These are phyloP conservation scores for Rhizopogon rudus DNA, from an alignment of 768 basidiomycete genomes.

Conservation along the genomic window DNA sequence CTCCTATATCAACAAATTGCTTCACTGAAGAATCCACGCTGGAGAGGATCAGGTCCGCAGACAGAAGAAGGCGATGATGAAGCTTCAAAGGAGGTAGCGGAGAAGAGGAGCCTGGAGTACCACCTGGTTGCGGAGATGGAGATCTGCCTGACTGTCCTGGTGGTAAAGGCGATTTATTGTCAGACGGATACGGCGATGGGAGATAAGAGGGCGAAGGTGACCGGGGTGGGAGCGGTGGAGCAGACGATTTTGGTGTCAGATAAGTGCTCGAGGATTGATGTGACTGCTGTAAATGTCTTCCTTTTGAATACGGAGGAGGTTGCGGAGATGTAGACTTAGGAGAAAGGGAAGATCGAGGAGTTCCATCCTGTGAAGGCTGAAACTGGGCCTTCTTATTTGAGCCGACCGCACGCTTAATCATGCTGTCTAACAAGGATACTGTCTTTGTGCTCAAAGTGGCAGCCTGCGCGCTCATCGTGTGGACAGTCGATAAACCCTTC, in stretches of 20 bases:
- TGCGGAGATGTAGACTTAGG: neutral
- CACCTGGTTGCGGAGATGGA: slow-evolving; percentile 9
- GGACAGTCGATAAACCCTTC: slow-evolving; percentile 53
- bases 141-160: slow-evolving; percentile 5
- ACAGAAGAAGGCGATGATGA: slow-evolving; percentile 48
- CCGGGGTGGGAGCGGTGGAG: slow-evolving; percentile 3
- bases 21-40: slow-evolving; percentile 57
- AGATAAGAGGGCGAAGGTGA: slow-evolving; percentile 1
- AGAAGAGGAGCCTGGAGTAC: slow-evolving; percentile 5
- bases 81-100: slow-evolving; percentile 26
- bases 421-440: slow-evolving; percentile 50
- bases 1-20: slow-evolving; percentile 46
- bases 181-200: neutral
- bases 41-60: slow-evolving; percentile 61
- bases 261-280: slow-evolving; percentile 1
- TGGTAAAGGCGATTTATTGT: slow-evolving; percentile 16
- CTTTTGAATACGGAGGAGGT: neutral
- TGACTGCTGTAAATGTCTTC: neutral
- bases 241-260: slow-evolving; percentile 1
- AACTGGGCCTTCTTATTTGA: slow-evolving; percentile 25
- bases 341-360: neutral
- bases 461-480: slow-evolving; percentile 60
- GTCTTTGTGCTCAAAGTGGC: slow-evolving; percentile 64
- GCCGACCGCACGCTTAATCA: slow-evolving; percentile 56
- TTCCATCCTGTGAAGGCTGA: neutral